A percentile compares a stretch with the other conserved stretches of the same genome.
Evolutionary conservation across 805 yeast species (phyloP).

Genomic region (Blastobotrys peoriensis): DNA sequence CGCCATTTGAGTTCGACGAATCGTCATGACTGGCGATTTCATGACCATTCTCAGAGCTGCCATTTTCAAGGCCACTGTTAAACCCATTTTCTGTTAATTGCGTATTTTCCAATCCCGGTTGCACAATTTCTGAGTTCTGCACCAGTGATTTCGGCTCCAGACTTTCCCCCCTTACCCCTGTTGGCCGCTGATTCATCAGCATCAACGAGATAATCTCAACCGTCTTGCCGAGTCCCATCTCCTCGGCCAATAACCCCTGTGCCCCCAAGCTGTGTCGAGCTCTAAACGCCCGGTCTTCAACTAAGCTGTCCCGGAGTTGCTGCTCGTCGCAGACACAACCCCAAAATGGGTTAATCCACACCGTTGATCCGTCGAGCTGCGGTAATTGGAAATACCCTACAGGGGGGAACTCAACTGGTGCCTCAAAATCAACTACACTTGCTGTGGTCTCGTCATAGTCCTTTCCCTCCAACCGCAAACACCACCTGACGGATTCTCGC

Average conservation of each 20-base stretch:
- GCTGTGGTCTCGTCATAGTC: constrained; percentile 3
- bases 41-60: too few relatives aligned
- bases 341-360: constrained; percentile 27
- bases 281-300: constrained; percentile 1
- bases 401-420: constrained; percentile 17
- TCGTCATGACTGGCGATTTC: neutral
- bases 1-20: neutral
- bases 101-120: too few relatives aligned
- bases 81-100: too few relatives aligned
- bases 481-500: constrained; percentile 33
- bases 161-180: too few relatives aligned
- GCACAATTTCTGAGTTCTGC: neutral
- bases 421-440: constrained; percentile 19
- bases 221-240: constrained; percentile 97
- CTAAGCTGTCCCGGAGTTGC: constrained; percentile 5
- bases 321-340: constrained; percentile 15
- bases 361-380: constrained; percentile 7
- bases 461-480: constrained; percentile 32
- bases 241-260: constrained; percentile 76
- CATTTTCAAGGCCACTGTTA: too few relatives aligned
- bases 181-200: constrained; percentile 53
- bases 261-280: constrained; percentile 1
- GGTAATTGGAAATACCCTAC: constrained; percentile 16
- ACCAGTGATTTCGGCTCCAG: neutral
- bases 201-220: constrained; percentile 72